phyloP scores from a whole-genome alignment of 2,329 filamentous ascomycete species.

The Penicillium sp. region DNA sequence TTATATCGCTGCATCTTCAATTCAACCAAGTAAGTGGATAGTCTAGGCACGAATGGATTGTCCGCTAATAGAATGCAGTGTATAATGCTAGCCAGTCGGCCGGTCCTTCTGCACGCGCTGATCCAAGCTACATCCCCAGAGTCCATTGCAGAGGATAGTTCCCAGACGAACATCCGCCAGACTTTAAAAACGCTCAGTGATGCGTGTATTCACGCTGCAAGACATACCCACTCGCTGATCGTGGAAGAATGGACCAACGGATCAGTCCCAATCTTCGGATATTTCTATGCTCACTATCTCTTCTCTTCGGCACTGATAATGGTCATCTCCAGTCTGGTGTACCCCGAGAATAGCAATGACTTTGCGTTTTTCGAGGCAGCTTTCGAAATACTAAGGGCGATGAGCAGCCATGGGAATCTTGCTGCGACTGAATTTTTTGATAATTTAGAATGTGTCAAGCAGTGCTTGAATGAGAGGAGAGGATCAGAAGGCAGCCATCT shows the following conservation, averaged over 20 bases:
- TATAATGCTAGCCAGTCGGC: constrained; percentile 36
- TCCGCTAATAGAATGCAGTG: constrained; percentile 21
- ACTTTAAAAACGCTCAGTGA: constrained; percentile 31
- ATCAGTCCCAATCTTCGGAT: constrained; percentile 32
- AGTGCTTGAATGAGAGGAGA: constrained; percentile 8
- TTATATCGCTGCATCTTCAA: constrained; percentile 31
- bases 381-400: constrained; percentile 24
- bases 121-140: constrained; percentile 17
- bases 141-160: not conserved
- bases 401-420: constrained; percentile 30
- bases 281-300: constrained; percentile 35
- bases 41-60: not conserved
- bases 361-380: constrained; percentile 25
- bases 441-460: constrained; percentile 21
- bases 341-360: constrained; percentile 18
- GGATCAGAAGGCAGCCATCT: not conserved
- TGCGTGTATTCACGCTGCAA: constrained; percentile 33
- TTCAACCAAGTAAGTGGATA: constrained; percentile 29
- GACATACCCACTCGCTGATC: constrained; percentile 30
- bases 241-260: constrained; percentile 34
- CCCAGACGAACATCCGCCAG: constrained; percentile 12
- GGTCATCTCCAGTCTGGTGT: constrained; percentile 28
- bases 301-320: constrained; percentile 34
- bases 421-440: constrained; percentile 30
- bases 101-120: constrained; percentile 34